Percentiles rank a stretch among this genome's conserved stretches.
Conservation (phyloP, 441 rosid species). For the Adansonia rubrostipa region DNA sequence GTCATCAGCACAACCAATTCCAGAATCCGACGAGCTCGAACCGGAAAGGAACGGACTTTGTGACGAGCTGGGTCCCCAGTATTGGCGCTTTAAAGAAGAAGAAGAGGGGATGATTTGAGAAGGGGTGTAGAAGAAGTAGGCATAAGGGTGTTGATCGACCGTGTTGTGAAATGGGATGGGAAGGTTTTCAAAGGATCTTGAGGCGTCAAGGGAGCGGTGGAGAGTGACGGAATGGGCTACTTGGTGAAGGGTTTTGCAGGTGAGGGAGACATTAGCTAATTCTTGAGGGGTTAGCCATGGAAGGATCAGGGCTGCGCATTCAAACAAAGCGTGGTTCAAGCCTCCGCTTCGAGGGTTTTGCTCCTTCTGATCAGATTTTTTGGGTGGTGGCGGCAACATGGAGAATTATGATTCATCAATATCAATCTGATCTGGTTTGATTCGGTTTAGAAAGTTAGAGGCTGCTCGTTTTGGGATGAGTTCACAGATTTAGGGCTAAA, state of each 20-base stretch:
- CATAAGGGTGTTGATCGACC: conserved; percentile 48
- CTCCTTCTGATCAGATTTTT: background rate
- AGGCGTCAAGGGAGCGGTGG: conserved; percentile 67
- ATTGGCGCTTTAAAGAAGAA: conserved; percentile 46
- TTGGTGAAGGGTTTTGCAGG: conserved; percentile 56
- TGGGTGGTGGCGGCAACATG: background rate
- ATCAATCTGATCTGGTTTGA: background rate
- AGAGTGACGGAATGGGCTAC: conserved; percentile 46
- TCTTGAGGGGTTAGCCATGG: conserved; percentile 68
- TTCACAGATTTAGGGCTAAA: no score
- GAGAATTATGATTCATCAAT: no score
- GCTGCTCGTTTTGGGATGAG: background rate
- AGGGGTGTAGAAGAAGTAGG: conserved; percentile 65
- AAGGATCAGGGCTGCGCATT: conserved; percentile 49
- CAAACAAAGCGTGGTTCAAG: conserved; percentile 31
- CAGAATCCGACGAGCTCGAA: background rate
- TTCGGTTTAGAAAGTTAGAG: background rate
- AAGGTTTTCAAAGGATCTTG: conserved; percentile 60
- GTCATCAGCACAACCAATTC: background rate
- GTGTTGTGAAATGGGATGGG: conserved; percentile 59
- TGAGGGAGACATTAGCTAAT: conserved; percentile 50
- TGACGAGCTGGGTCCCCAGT: conserved; percentile 50
- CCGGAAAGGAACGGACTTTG: background rate
- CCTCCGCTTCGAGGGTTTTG: background rate
- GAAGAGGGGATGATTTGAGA: conserved; percentile 53